phyloP scores from a whole-genome alignment of 1,284 basidiomycete genomes.

The Boletus sp. region DNA sequence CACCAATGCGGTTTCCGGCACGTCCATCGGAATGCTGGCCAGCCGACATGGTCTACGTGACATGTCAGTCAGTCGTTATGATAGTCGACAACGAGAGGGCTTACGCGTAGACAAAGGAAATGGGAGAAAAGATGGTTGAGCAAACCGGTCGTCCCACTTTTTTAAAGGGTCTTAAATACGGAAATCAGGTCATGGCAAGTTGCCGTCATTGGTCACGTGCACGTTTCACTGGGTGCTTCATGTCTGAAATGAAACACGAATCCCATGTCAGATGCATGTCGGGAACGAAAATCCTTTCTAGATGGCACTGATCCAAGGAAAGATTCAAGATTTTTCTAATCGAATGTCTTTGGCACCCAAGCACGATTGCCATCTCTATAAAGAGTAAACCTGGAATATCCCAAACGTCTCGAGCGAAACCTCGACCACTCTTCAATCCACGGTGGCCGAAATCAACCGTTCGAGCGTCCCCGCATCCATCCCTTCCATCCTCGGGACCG shows the following conservation, averaged over 20 bases:
- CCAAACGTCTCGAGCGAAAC: too few relatives aligned
- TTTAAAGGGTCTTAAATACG: constrained; percentile 8
- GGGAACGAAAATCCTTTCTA: too few relatives aligned
- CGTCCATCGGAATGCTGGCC: constrained; percentile 65
- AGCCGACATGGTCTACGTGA: constrained; percentile 14
- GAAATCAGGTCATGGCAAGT: constrained; percentile 28
- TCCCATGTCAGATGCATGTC: too few relatives aligned
- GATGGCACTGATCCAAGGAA: too few relatives aligned
- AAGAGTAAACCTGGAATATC: too few relatives aligned
- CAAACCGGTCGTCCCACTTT: constrained; percentile 16
- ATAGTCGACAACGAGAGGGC: not conserved
- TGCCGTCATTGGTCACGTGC: constrained; percentile 16
- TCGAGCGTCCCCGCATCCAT: constrained; percentile 17
- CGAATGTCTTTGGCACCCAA: too few relatives aligned
- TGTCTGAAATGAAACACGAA: too few relatives aligned
- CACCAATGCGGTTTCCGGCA: constrained; percentile 80
- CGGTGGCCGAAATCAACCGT: constrained; percentile 7
- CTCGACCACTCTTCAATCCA: too few relatives aligned
- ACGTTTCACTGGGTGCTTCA: not conserved
- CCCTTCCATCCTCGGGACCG: constrained; percentile 20
- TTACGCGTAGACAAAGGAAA: not conserved
- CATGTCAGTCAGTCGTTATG: not conserved
- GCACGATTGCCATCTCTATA: too few relatives aligned
- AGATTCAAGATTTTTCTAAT: too few relatives aligned
- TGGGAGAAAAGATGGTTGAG: not conserved